phyloP scores from a whole-genome alignment of 768 basidiomycete species.

The Cystofilobasidium bisporidii region DNA sequence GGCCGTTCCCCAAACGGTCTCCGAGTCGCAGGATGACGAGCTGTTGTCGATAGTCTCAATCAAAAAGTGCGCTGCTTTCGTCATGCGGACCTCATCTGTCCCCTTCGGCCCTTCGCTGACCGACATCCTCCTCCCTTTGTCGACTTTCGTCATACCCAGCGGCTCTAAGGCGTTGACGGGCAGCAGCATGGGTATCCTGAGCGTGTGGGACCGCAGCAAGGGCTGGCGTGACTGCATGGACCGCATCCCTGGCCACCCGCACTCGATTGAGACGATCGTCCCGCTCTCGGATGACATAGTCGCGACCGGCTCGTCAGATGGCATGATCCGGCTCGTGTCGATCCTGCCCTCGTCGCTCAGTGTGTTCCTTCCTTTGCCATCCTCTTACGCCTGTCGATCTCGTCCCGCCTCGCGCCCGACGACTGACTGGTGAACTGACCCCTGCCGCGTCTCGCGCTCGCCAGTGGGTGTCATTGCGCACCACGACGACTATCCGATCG shows the following conservation, averaged over 20 bases:
- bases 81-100: too few species aligned
- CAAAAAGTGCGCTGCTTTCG: slow-evolving; percentile 51
- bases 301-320: slow-evolving; percentile 85
- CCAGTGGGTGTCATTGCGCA: slow-evolving; percentile 74
- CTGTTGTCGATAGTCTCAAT: slow-evolving; percentile 75
- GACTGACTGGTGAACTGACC: too few species aligned
- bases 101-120: too few species aligned
- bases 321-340: slow-evolving; percentile 74
- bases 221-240: slow-evolving; percentile 92
- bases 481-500: slow-evolving; percentile 85
- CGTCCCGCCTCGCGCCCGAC: too few species aligned
- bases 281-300: slow-evolving; percentile 61
- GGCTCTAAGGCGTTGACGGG: slow-evolving; percentile 77
- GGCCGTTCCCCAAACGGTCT: slow-evolving; percentile 64
- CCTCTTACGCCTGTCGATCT: too few species aligned
- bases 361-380: slow-evolving; percentile 28
- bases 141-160: slow-evolving; percentile 35
- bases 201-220: slow-evolving; percentile 74
- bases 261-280: slow-evolving; percentile 80
- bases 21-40: slow-evolving; percentile 94
- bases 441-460: too few species aligned
- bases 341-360: slow-evolving; percentile 74
- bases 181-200: slow-evolving; percentile 78
- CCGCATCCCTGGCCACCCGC: slow-evolving; percentile 78
- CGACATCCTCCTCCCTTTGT: not conserved